Percentiles rank a stretch among this genome's conserved stretches.
phyloP scores from a whole-genome alignment of 2,329 filamentous ascomycete species.

The Akanthomyces lecanii region DNA sequence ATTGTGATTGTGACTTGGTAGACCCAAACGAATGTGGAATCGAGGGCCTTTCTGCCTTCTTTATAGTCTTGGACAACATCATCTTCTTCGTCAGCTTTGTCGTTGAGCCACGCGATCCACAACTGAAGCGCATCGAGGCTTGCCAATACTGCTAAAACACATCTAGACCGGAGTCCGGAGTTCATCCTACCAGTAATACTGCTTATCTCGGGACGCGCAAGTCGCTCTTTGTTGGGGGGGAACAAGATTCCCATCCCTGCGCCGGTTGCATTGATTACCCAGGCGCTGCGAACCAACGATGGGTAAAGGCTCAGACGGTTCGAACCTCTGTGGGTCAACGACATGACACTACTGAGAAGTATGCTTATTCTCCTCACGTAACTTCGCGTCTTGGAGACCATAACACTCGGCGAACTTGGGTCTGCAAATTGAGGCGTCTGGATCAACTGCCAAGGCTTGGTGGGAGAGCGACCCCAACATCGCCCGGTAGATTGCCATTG shows the following conservation, averaged over 20 bases:
- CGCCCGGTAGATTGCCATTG: not conserved
- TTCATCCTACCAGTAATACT: slow-evolving; percentile 15
- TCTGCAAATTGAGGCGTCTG: slow-evolving; percentile 1
- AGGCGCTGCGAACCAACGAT: slow-evolving; percentile 8
- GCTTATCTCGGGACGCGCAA: slow-evolving; percentile 11
- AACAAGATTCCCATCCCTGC: not conserved
- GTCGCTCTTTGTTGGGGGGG: not conserved
- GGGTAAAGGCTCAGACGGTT: slow-evolving; percentile 5
- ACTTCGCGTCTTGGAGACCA: slow-evolving; percentile 13
- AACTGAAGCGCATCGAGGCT: not conserved
- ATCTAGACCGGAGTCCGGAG: slow-evolving; percentile 11
- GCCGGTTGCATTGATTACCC: slow-evolving; percentile 8
- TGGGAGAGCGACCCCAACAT: slow-evolving; percentile 1
- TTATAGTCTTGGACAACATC: slow-evolving; percentile 9
- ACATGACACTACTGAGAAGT: slow-evolving; percentile 17
- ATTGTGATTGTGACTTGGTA: not conserved
- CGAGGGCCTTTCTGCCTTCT: slow-evolving; percentile 4
- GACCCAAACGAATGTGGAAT: not conserved
- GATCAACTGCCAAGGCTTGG: not conserved
- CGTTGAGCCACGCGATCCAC: slow-evolving; percentile 3
- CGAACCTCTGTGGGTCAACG: slow-evolving; percentile 6
- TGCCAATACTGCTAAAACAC: not conserved
- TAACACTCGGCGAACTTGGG: not conserved
- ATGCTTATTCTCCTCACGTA: slow-evolving; percentile 18
- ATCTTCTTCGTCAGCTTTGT: not conserved